Conservation (phyloP, 352 stramenopile species). For the Detonula confervacea region DNA sequence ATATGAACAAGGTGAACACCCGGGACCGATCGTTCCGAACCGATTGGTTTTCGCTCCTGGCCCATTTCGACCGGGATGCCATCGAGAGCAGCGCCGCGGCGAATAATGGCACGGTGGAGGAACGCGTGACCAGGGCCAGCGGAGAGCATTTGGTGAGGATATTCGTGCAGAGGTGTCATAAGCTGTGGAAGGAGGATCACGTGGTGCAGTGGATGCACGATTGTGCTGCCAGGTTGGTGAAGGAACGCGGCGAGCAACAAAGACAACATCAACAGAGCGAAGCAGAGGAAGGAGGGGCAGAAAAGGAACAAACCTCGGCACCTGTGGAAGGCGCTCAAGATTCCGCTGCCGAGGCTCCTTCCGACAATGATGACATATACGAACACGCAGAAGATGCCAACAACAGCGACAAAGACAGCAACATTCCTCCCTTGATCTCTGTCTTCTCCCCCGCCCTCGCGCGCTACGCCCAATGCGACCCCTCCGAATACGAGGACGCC, state of each 20-base stretch:
- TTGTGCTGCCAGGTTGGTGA: constrained; percentile 44
- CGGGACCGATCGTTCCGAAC: constrained; percentile 60
- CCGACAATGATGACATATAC: too few relatives aligned
- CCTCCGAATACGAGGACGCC: constrained; percentile 64
- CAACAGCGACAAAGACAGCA: background rate
- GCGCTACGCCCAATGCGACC: constrained; percentile 63
- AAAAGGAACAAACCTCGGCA: background rate
- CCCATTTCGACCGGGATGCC: constrained; percentile 26
- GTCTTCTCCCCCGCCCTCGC: constrained; percentile 53
- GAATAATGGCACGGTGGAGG: constrained; percentile 34
- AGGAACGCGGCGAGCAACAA: constrained; percentile 17
- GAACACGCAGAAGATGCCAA: background rate
- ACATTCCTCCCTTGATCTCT: background rate
- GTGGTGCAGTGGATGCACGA: constrained; percentile 54
- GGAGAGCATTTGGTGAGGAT: constrained; percentile 59
- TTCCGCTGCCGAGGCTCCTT: too few relatives aligned
- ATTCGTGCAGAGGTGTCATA: constrained; percentile 69
- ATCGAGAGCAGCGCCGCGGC: constrained; percentile 3
- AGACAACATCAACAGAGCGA: constrained; percentile 9
- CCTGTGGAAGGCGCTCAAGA: too few relatives aligned
- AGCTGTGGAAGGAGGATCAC: constrained; percentile 62
- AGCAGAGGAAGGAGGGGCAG: constrained; percentile 2
- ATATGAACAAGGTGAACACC: constrained; percentile 68
- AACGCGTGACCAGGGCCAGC: constrained; percentile 26
- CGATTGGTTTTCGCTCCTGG: constrained; percentile 70